Evolutionary conservation across 345 rosid species (phyloP), one percentile per base, ranked within the genome.

Genomic region (Ricinus communis): DNA sequence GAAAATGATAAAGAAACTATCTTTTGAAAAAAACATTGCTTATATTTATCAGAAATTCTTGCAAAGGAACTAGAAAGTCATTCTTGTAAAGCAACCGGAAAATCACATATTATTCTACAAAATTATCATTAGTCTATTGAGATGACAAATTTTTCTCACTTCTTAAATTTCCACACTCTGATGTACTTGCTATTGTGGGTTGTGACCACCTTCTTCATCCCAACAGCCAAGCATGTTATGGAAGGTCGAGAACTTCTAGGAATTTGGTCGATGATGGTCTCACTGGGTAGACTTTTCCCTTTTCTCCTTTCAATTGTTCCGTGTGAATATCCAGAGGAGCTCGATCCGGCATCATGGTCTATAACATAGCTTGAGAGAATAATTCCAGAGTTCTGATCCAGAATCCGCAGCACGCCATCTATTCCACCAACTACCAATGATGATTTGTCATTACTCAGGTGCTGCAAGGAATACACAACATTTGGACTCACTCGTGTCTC

Each of bases 121-220:
- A 1, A 45, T 46, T 8, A 66, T n/a, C 46, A 66, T 8, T 66
- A 10, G 11, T 46, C 24, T 43, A 21, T 9, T 3, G 14, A 65
- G 2, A 10, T 15, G 10, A 33, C 8, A 16, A 19, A 5, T 2
- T 65, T 7, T 4, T 25, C 7, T 61, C 74, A 61, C 24, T 33
- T 70, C 25, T 76, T 70, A 70, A 91, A 90, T 74, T 77, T 86
- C 97, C 98, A 94, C 38, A 86, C 38, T 68, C 90, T 85, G 41
- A 91, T 83, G 76, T 76, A 70, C 74, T 81, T 91, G 68, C 79
- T 78, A 70, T 74, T 81, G 73, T 94, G 98, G 4, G 89, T 79
- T 16, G 98, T 86, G 55, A 90, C 88, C 33, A 90, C 82, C 38
- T 88, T 91, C 78, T 87, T 84, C 96, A 87, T 90, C 66, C 97